These are phyloP conservation scores for Artemisia argyi DNA, from an alignment of 129 eudicot genomes.

Conservation along the genomic window DNA sequence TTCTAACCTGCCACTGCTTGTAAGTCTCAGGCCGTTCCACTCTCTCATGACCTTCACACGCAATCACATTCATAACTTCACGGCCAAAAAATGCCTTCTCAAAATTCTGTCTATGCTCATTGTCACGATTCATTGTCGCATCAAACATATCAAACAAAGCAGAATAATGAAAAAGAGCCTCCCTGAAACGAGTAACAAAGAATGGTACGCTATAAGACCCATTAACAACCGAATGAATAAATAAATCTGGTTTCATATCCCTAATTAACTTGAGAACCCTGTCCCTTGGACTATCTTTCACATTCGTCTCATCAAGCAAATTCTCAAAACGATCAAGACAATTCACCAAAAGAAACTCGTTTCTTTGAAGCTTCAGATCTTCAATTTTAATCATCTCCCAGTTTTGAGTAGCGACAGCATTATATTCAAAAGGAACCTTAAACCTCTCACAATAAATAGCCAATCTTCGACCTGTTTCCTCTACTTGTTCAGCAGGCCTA, in stretches of 20 bases:
- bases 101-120: conserved; percentile 42
- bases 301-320: conserved; percentile 61
- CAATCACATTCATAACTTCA: conserved; percentile 63
- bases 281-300: conserved; percentile 58
- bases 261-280: conserved; percentile 53
- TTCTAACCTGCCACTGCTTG: conserved; percentile 73
- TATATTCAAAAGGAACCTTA: conserved; percentile 63
- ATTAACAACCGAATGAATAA: conserved; percentile 47
- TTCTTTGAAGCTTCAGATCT: conserved; percentile 52
- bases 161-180: conserved; percentile 70
- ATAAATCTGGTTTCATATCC: conserved; percentile 58
- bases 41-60: conserved; percentile 68
- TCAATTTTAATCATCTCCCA: conserved; percentile 53
- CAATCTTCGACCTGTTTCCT: conserved; percentile 75
- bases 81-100: conserved; percentile 60
- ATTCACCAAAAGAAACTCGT: conserved; percentile 69
- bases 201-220: conserved; percentile 64
- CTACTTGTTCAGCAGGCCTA: conserved; percentile 65
- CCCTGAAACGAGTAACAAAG: conserved; percentile 65
- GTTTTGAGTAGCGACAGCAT: conserved; percentile 53
- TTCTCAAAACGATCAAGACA: conserved; percentile 42
- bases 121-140: conserved; percentile 44
- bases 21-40: conserved; percentile 71
- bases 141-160: conserved; percentile 71
- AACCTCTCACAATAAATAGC: conserved; percentile 56